Evolutionary conservation across 2,329 filamentous ascomycete species (phyloP), one percentile per base, ranked within the genome.

Genomic region (Arthrobotrys musiformis): DNA sequence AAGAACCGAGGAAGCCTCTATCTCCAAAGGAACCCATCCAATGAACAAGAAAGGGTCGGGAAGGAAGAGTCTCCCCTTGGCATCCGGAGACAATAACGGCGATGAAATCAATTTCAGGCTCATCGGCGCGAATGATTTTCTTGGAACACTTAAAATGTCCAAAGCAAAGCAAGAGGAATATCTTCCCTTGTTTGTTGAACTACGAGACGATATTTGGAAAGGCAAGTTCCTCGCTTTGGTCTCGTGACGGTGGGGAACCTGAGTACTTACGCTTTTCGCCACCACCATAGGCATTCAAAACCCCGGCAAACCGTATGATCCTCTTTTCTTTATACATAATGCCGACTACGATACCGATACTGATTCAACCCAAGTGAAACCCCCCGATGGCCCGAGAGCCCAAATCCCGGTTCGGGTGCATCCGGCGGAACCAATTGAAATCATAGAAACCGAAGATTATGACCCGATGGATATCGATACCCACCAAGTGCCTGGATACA

Each of bases 1-100:
- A 0, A 77, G 66, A 30, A 67, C 48, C 2, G 73, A 77, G 9
- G 40, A 48, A 6, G 66, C 66, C 0, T 77, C 73, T 2, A 50
- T 77, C 5, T 77, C 73, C 8, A 77, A 70, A 50, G 66, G 66
- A 22, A 77, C 73, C 4, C 73, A 77, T 28, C 73, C 66, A 1
- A 42, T 77, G 15, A 77, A 17, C 26, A 66, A 50, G 30, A 76
- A 40, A n/a, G 26, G 50, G 1, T 26, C 73, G 0, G 28, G 7
- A 1, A 44, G 61, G 40, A 46, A 22, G 0, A 67, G 52, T 9
- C 24, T 63, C 11, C 42, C 19, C 8, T 54, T 48, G 44, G 8
- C 26, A 2, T 22, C 28, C 1, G 37, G 22, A 11, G 26, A 61
- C 4, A 17, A 11, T 5, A 19, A 50, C 4, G 1, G n/a, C 3